Evolutionary conservation across 805 yeast species (phyloP).

Genomic region (Yamadazyma tumulicola): DNA sequence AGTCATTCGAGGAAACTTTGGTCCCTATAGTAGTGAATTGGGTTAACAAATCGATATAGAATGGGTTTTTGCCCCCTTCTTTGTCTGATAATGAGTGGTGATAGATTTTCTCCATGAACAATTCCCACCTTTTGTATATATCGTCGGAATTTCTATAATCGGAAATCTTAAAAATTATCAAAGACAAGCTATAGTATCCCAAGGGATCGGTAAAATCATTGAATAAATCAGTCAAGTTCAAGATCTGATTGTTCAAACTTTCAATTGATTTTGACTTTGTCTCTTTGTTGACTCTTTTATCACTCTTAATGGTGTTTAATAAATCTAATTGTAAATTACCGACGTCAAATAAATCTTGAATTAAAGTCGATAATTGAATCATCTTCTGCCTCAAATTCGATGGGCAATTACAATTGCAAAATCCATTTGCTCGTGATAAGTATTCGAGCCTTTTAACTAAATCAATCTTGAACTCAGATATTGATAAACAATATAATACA

Average conservation of each 20-base stretch:
- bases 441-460: constrained; percentile 79
- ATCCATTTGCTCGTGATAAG: constrained; percentile 88
- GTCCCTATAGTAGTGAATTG: constrained; percentile 54
- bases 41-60: constrained; percentile 35
- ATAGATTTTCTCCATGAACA: constrained; percentile 53
- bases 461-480: constrained; percentile 65
- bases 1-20: constrained; percentile 63
- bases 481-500: constrained; percentile 64
- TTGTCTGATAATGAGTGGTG: constrained; percentile 24
- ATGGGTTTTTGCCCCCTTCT: constrained; percentile 21
- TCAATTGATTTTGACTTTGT: constrained; percentile 49
- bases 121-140: constrained; percentile 76
- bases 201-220: constrained; percentile 85
- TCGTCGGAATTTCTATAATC: constrained; percentile 85
- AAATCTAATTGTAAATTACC: constrained; percentile 81
- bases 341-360: constrained; percentile 80
- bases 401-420: constrained; percentile 80
- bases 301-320: constrained; percentile 45
- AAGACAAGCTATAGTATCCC: constrained; percentile 79
- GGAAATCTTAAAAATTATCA: constrained; percentile 74
- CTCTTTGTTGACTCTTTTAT: constrained; percentile 45
- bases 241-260: constrained; percentile 59
- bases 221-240: constrained; percentile 73
- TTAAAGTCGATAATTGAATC: constrained; percentile 62
- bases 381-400: constrained; percentile 74